Conservation (phyloP, 768 basidiomycete species). For the Trametopsis cervina region DNA sequence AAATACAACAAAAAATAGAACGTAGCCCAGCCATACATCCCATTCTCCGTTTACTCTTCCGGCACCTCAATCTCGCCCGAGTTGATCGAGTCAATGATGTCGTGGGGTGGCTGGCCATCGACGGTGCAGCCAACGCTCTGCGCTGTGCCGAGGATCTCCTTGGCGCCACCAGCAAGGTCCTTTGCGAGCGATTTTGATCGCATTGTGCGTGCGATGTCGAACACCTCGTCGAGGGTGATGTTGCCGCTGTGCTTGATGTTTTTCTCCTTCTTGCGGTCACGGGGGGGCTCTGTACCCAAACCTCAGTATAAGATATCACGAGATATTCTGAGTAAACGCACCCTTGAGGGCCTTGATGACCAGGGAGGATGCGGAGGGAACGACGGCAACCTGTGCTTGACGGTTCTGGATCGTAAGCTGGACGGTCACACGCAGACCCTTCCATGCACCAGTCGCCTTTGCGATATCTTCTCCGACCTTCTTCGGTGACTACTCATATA, state of each 20-base stretch:
- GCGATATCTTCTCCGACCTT: conserved; percentile 99
- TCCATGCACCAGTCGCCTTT: conserved; percentile 97
- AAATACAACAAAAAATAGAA: conserved; percentile 16
- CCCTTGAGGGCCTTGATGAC: conserved; percentile 98
- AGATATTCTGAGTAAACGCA: conserved; percentile 31
- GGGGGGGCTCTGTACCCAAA: conserved; percentile 77
- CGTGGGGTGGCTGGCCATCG: conserved; percentile 89
- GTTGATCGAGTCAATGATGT: conserved; percentile 84
- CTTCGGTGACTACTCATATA: conserved; percentile 79
- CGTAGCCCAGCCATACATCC: conserved; percentile 7
- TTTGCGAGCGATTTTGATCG: conserved; percentile 90
- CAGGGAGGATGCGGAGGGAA: conserved; percentile 94
- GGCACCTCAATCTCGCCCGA: conserved; percentile 82
- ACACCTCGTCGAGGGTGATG: conserved; percentile 87
- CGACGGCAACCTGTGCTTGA: conserved; percentile 94
- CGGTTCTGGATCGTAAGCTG: conserved; percentile 99
- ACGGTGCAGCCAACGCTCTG: conserved; percentile 97
- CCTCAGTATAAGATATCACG: background rate
- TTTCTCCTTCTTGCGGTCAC: conserved; percentile 99
- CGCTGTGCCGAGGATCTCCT: conserved; percentile 98
- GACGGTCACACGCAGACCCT: conserved; percentile 98
- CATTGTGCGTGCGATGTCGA: conserved; percentile 96
- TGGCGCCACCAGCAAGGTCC: conserved; percentile 79
- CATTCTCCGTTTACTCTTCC: conserved; percentile 52
- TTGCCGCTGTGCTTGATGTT: conserved; percentile 99